Conservation (phyloP, 164 flowering plant genomes). For the Vitis cinerea region DNA sequence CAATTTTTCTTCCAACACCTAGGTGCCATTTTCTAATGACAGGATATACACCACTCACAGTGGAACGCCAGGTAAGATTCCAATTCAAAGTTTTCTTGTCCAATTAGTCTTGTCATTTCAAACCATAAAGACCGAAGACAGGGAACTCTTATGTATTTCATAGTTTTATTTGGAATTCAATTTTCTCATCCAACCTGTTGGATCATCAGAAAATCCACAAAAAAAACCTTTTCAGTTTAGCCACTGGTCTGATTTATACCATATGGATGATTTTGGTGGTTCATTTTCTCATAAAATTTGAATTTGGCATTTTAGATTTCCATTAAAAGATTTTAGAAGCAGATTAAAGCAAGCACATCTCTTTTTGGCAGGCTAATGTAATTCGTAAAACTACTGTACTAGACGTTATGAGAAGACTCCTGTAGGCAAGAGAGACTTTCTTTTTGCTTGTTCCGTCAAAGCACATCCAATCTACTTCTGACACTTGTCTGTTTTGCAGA, state of each 20-base stretch:
- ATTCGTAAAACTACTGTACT: too few relatives aligned
- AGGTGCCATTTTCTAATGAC: constrained; percentile 99
- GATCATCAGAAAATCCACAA: too few relatives aligned
- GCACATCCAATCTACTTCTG: constrained; percentile 17
- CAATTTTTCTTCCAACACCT: constrained; percentile 67
- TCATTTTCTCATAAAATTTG: neutral
- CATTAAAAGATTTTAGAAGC: neutral
- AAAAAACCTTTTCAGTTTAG: too few relatives aligned
- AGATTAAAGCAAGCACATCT: neutral
- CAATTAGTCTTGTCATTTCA: neutral
- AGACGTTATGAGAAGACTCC: constrained; percentile 82
- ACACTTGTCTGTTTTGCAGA: constrained; percentile 50
- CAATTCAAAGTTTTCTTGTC: neutral
- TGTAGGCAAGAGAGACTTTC: constrained; percentile 62
- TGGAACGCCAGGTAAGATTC: constrained; percentile 84
- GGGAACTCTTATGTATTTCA: too few relatives aligned
- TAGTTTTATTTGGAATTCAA: too few relatives aligned
- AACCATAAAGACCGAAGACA: too few relatives aligned
- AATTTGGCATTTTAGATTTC: neutral
- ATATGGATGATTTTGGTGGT: neutral
- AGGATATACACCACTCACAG: constrained; percentile 97
- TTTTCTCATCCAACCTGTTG: too few relatives aligned
- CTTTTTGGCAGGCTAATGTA: too few relatives aligned
- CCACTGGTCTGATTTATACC: neutral
- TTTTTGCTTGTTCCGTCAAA: neutral